Evolutionary conservation across 225 moss, liverwort and hornwort genomes (phyloP).

Genomic region (Antitrichia curtipendula): DNA sequence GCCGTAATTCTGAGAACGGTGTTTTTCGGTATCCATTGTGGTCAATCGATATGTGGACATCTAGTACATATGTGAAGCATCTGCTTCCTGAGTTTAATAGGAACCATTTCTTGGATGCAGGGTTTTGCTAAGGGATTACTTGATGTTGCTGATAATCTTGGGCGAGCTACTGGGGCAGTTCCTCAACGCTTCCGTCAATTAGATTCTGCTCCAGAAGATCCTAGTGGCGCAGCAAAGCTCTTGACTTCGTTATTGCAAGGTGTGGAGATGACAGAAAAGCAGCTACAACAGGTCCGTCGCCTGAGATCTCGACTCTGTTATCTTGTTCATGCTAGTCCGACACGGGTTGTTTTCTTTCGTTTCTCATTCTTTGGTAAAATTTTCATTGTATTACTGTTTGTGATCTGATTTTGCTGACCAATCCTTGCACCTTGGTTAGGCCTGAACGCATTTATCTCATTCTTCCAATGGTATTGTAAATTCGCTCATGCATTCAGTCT

Average conservation of each 20-base stretch:
- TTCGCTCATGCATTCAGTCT: background rate
- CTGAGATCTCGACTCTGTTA: background rate
- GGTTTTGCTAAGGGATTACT: conserved; percentile 74
- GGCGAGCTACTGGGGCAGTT: conserved; percentile 52
- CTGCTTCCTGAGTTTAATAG: background rate
- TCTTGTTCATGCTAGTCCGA: background rate
- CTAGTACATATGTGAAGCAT: background rate
- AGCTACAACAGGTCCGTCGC: conserved; percentile 49
- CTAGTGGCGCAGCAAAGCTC: conserved; percentile 38
- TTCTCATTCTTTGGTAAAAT: background rate
- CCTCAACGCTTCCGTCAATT: conserved; percentile 41
- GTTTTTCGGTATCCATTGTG: background rate
- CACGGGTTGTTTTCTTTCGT: background rate
- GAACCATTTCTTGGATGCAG: conserved; percentile 14
- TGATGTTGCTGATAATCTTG: conserved; percentile 85
- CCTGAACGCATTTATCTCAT: background rate
- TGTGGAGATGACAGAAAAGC: conserved; percentile 88
- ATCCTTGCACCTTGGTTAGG: background rate
- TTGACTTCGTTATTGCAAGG: conserved; percentile 60
- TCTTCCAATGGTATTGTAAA: background rate
- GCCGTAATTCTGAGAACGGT: background rate
- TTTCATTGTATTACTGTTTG: background rate
- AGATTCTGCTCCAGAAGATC: conserved; percentile 22
- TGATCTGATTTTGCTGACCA: background rate
- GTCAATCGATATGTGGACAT: background rate